Evolutionary conservation across 208 protist genomes (phyloP), one percentile per base, ranked within the genome.

Genomic region (Acanthamoeba lugdunensis): DNA sequence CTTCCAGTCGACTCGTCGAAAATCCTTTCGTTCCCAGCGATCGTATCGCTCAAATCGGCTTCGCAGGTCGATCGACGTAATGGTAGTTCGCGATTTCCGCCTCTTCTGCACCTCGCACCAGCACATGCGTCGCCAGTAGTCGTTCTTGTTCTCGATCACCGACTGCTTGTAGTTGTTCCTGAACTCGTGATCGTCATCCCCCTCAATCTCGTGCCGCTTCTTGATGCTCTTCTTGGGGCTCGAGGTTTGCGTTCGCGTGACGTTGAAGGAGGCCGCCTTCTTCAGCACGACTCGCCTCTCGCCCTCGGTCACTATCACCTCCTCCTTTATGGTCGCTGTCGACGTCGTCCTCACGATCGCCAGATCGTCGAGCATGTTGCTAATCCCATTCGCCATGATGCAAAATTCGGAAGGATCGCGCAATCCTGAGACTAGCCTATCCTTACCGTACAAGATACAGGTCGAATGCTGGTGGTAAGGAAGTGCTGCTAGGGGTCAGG

Each of bases 51-150:
- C 69, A 28, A 79, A 79, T 41, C 69, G 69, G 37, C 21, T 50
- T 21, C 69, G 69, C 11, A 79, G 69, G 13, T 79, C 69, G 69
- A 79, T 79, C 14, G 69, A 33, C 8, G 69, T 28, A 7, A 79
- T 28, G 16, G 69, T 79, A 1, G 69, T 50, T 79, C 69, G 69
- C 16, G 69, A 45, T 28, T 79, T 79, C 6, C 69, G 14, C 28
- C n/a, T 79, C 69, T 79, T 79, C 30, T 79, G 69, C 33, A 79
- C 37, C 69, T 79, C 69, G 69, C 69, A 79, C 69, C 69, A 79
- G 69, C 69, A 79, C 69, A 79, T 79, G 23, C 69, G n/a, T 2
- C 69, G 69, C 69, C 69, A 79, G 69, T 79, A 79, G 69, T 79
- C 69, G 37, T 45, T 79, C 30, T 79, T 79, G 69, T 79, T 79